phyloP scores from a whole-genome alignment of 768 basidiomycete species.

The Tubosaeta brunneosetosa region DNA sequence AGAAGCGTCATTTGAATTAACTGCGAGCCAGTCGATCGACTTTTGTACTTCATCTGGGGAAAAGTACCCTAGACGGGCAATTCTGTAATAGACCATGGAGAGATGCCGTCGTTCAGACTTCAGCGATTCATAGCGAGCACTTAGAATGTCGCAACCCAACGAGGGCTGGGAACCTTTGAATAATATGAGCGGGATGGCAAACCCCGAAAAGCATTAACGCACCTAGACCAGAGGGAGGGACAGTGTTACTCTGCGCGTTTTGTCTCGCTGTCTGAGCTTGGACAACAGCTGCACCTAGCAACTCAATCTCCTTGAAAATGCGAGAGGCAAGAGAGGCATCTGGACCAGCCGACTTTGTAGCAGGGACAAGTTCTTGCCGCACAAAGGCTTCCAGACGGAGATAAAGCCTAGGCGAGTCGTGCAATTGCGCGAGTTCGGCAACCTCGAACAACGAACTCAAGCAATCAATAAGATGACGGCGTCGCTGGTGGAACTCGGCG shows the following conservation, averaged over 20 bases:
- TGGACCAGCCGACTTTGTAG: slow-evolving; percentile 29
- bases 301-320: slow-evolving; percentile 62
- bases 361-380: slow-evolving; percentile 48
- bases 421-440: slow-evolving; percentile 44
- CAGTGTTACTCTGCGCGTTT: slow-evolving; percentile 55
- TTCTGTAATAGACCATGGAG: slow-evolving; percentile 54
- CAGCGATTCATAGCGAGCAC: slow-evolving; percentile 66
- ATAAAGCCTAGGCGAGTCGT: slow-evolving; percentile 45
- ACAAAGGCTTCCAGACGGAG: slow-evolving; percentile 53
- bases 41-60: slow-evolving; percentile 55
- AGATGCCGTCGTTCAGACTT: slow-evolving; percentile 70
- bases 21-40: slow-evolving; percentile 67
- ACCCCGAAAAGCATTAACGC: neutral
- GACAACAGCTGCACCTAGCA: slow-evolving; percentile 47
- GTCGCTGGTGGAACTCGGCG: slow-evolving; percentile 61
- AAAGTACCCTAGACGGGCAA: slow-evolving; percentile 61
- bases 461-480: slow-evolving; percentile 68
- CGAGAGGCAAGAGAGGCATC: slow-evolving; percentile 47
- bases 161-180: slow-evolving; percentile 38
- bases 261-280: slow-evolving; percentile 56
- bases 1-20: slow-evolving; percentile 63
- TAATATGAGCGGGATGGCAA: slow-evolving; percentile 2
- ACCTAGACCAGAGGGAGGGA: slow-evolving; percentile 55
- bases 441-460: slow-evolving; percentile 64
- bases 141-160: slow-evolving; percentile 64